A percentile compares a stretch with the other conserved stretches of the same genome.
phyloP scores from a whole-genome alignment of 148 eudicot genomes.

The Nepenthes mirabilis region DNA sequence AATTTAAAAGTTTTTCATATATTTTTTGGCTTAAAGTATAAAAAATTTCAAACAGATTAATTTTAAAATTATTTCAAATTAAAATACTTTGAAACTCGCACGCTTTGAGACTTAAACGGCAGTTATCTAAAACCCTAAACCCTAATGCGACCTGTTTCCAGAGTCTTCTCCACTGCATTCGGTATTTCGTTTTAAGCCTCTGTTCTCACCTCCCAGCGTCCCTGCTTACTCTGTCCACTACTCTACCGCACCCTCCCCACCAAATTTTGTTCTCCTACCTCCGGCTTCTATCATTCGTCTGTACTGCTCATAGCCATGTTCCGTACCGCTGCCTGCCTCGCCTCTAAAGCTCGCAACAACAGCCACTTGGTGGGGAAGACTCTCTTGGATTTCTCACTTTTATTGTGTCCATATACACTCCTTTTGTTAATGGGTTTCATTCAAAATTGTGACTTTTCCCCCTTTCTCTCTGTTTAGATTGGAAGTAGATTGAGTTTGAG shows the following conservation, averaged over 20 bases:
- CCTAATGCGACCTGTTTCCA: constrained; percentile 34
- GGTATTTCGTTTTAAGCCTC: no score
- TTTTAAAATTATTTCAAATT: no score
- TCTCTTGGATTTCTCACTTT: background rate
- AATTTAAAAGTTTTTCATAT: no score
- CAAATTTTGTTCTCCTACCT: background rate
- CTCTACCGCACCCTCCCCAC: background rate
- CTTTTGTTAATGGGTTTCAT: background rate
- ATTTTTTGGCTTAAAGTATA: no score
- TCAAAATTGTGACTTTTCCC: background rate
- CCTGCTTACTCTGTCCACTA: constrained; percentile 1
- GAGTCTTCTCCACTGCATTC: constrained; percentile 20
- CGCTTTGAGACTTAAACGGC: no score
- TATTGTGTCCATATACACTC: no score
- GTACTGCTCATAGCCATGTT: constrained; percentile 26
- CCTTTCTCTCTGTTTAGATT: constrained; percentile 19
- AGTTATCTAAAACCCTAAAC: constrained; percentile 18
- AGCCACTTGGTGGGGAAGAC: constrained; percentile 16
- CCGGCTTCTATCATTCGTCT: background rate
- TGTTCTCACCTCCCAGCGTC: background rate
- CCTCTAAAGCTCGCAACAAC: constrained; percentile 38
- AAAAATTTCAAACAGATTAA: no score
- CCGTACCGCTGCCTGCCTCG: constrained; percentile 63
- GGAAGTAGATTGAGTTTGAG: constrained; percentile 53
- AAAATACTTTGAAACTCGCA: no score